A percentile compares a stretch with the other conserved stretches of the same genome.
Evolutionary conservation across 1,284 basidiomycete species (phyloP).

Genomic region (Clitocybe nebularis): DNA sequence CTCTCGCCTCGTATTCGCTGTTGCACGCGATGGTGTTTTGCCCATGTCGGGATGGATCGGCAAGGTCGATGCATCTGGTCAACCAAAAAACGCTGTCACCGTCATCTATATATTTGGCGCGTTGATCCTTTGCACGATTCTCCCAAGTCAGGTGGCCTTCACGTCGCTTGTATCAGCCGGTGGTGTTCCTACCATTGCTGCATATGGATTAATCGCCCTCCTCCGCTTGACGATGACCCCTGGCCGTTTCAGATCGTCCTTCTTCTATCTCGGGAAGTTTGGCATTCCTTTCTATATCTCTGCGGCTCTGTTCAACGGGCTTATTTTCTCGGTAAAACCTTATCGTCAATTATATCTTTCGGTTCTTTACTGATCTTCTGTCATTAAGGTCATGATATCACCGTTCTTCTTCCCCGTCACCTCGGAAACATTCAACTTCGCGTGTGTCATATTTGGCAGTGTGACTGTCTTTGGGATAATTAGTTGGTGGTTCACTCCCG

Average conservation of each 20-base stretch:
- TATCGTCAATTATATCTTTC: too few relatives aligned
- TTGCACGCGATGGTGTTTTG: slow-evolving; percentile 84
- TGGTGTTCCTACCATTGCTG: slow-evolving; percentile 76
- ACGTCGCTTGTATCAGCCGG: slow-evolving; percentile 81
- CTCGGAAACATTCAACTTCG: slow-evolving; percentile 75
- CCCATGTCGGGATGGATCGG: slow-evolving; percentile 80
- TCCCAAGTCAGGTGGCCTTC: slow-evolving; percentile 84
- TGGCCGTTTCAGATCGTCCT: slow-evolving; percentile 65
- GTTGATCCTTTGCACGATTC: slow-evolving; percentile 71
- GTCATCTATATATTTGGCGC: slow-evolving; percentile 78
- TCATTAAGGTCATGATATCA: slow-evolving; percentile 62
- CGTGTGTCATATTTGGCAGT: slow-evolving; percentile 70
- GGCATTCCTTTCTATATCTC: slow-evolving; percentile 65
- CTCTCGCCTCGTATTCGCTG: slow-evolving; percentile 80
- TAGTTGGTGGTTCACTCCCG: slow-evolving; percentile 74
- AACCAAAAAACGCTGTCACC: slow-evolving; percentile 79
- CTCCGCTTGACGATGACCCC: slow-evolving; percentile 73
- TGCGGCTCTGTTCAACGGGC: slow-evolving; percentile 65
- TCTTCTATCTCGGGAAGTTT: slow-evolving; percentile 66
- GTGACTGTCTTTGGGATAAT: slow-evolving; percentile 74
- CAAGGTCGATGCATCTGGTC: slow-evolving; percentile 60
- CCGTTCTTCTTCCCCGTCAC: slow-evolving; percentile 81
- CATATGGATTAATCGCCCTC: slow-evolving; percentile 75
- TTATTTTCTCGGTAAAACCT: slow-evolving; percentile 64
- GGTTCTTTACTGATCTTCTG: slow-evolving; percentile 9